Percentiles rank a stretch among this genome's conserved stretches.
phyloP scores from a whole-genome alignment of 164 flowering plant genomes.

The Malania oleifera region DNA sequence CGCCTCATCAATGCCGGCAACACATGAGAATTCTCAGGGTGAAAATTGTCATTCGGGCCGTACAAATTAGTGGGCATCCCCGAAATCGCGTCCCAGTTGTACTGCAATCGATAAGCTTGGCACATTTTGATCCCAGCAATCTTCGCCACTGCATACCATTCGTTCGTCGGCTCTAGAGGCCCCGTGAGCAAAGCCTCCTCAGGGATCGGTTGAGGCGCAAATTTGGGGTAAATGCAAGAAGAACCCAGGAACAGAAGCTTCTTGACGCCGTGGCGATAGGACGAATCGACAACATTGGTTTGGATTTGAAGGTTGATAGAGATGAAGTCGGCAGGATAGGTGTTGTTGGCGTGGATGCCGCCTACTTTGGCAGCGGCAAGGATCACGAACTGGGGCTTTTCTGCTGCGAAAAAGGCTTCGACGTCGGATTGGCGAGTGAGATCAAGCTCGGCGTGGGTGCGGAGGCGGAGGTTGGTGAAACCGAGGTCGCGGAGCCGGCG shows the following conservation, averaged over 20 bases:
- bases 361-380: slow-evolving; percentile 95
- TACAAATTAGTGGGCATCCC: slow-evolving; percentile 87
- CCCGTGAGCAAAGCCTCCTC: slow-evolving; percentile 75
- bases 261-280: slow-evolving; percentile 49
- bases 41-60: slow-evolving; percentile 88
- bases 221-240: slow-evolving; percentile 89
- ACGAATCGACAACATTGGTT: slow-evolving; percentile 77
- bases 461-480: slow-evolving; percentile 62
- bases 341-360: slow-evolving; percentile 91
- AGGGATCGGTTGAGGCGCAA: slow-evolving; percentile 83
- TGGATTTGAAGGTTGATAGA: slow-evolving; percentile 81
- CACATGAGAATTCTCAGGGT: slow-evolving; percentile 90
- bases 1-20: slow-evolving; percentile 85
- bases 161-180: slow-evolving; percentile 89
- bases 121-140: slow-evolving; percentile 93
- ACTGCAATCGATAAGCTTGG: slow-evolving; percentile 70
- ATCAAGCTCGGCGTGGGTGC: slow-evolving; percentile 73
- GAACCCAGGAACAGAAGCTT: slow-evolving; percentile 85
- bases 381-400: slow-evolving; percentile 66
- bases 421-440: slow-evolving; percentile 76
- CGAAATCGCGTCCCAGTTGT: slow-evolving; percentile 68
- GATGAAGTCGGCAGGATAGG: slow-evolving; percentile 91
- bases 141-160: slow-evolving; percentile 91
- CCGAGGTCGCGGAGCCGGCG: slow-evolving; percentile 55
- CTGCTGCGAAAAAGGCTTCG: slow-evolving; percentile 65